Percentiles rank a stretch among this genome's conserved stretches.
These are phyloP conservation scores for Macaranga tanarius DNA, from an alignment of 441 rosid species.

Conservation along the genomic window DNA sequence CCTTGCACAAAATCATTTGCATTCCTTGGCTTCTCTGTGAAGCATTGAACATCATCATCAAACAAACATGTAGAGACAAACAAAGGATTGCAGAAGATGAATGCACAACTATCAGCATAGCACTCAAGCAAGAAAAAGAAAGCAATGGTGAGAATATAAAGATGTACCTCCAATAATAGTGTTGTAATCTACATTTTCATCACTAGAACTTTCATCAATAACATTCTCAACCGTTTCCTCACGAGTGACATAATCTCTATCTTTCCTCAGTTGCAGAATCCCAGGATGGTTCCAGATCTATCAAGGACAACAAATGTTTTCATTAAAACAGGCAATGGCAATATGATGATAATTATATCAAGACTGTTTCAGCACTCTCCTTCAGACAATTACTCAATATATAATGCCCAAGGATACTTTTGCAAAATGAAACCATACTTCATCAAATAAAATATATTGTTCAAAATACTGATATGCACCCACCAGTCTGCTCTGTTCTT, in stretches of 20 bases:
- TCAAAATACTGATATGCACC: neutral
- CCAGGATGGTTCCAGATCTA: conserved; percentile 99
- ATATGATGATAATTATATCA: neutral
- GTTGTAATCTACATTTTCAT: conserved; percentile 85
- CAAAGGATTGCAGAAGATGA: neutral
- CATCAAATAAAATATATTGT: neutral
- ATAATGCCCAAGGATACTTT: neutral
- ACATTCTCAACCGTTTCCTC: conserved; percentile 77
- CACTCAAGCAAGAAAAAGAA: conserved; percentile 7
- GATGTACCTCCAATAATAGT: conserved; percentile 71
- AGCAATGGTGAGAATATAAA: conserved; percentile 17
- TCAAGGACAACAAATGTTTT: conserved; percentile 28
- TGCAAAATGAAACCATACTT: neutral
- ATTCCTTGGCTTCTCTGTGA: conserved; percentile 64
- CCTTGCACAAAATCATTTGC: conserved; percentile 48
- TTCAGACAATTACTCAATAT: too few relatives aligned
- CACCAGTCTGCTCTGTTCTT: neutral
- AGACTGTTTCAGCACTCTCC: too few relatives aligned
- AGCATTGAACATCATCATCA: conserved; percentile 17
- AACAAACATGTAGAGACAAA: neutral
- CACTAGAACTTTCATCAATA: conserved; percentile 91
- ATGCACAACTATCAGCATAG: too few relatives aligned
- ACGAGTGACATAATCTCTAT: conserved; percentile 56
- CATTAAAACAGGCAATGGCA: conserved; percentile 10
- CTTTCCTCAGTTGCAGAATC: conserved; percentile 89